Base-by-base conservation (phyloP, 106 monocot species). In the Dendrobium chrysotoxum region DNA sequence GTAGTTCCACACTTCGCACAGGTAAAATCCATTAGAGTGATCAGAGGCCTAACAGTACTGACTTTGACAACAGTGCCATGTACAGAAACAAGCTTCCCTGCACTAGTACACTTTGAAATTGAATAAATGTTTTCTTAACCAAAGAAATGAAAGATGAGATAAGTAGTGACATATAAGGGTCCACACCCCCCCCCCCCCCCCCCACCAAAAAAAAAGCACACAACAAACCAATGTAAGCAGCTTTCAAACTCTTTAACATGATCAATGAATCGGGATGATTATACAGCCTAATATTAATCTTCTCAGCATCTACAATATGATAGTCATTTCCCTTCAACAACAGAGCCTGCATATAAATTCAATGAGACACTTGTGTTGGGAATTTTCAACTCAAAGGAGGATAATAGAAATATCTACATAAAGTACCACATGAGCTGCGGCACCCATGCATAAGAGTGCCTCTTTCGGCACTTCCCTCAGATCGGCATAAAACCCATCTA, bases 1-100 rank as follows among this genome's bases (percentile, higher is more conserved):
- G 65, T 40, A 83, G 90, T 78, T 76, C 86, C 82, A 80, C 96
- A 94, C 72, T 94, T 94, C 17, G 76, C 88, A 76, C 96, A 94
- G 75, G 81, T 44, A 77, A 97, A 97, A 77, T 91, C 77, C 87
- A 97, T 86, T 78, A 85, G 87, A 41, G 86, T 40, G 57, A 97
- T 92, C 39, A 94, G 83, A 80, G 96, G 96, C 79, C 80, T 97
- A 2, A 92, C 94, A 41, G 87, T 92, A 82, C 96, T 97, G 26
- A 87, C 92, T 87, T 97, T 97, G 40, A 97, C 89, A 58, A 97
- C 96, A 71, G 90, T 90, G 28, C 96, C 98, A 65, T 80, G 88
- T 39, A 99, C 87, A 26, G 98, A 95, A 75, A 99, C 95, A 84
- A 99, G 88, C 81, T 88, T 95, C 39, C 93, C 98, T 99, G 78